phyloP scores from a whole-genome alignment of 768 basidiomycete species.

The Amanita rimosa region DNA sequence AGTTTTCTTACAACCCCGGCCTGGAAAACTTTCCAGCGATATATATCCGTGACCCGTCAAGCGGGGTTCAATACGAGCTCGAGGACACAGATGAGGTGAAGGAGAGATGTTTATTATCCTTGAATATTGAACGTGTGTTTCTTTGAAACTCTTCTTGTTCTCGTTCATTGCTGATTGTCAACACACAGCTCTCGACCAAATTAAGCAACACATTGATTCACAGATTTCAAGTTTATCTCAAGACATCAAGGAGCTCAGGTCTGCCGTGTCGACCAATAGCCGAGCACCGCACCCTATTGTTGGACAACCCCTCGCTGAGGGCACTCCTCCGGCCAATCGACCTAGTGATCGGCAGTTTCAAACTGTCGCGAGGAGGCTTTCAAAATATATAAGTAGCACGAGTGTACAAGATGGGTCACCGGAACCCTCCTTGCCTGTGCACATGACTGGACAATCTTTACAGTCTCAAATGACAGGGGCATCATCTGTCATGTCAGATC shows the following conservation, averaged over 20 bases:
- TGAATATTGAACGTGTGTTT: conserved; percentile 93
- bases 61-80: conserved; percentile 90
- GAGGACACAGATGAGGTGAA: conserved; percentile 91
- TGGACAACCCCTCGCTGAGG: conserved; percentile 48
- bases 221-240: conserved; percentile 79
- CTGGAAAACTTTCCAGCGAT: conserved; percentile 92
- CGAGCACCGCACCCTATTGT: conserved; percentile 36
- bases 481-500: conserved; percentile 55
- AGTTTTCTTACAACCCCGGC: conserved; percentile 89
- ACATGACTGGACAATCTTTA: conserved; percentile 59
- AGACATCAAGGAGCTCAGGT: conserved; percentile 84
- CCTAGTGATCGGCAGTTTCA: conserved; percentile 72
- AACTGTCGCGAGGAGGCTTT: conserved; percentile 60
- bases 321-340: conserved; percentile 51
- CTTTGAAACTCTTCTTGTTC: neutral
- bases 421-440: conserved; percentile 22
- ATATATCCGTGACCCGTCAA: conserved; percentile 86
- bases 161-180: conserved; percentile 2
- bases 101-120: conserved; percentile 76
- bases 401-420: conserved; percentile 13
- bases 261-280: conserved; percentile 41
- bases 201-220: conserved; percentile 94
- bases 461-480: conserved; percentile 66
- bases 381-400: conserved; percentile 49
- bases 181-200: conserved; percentile 82